Percentiles rank a stretch among this genome's conserved stretches.
Evolutionary conservation across 768 basidiomycete genomes (phyloP).

Genomic region (Tricholoma furcatifolium): DNA sequence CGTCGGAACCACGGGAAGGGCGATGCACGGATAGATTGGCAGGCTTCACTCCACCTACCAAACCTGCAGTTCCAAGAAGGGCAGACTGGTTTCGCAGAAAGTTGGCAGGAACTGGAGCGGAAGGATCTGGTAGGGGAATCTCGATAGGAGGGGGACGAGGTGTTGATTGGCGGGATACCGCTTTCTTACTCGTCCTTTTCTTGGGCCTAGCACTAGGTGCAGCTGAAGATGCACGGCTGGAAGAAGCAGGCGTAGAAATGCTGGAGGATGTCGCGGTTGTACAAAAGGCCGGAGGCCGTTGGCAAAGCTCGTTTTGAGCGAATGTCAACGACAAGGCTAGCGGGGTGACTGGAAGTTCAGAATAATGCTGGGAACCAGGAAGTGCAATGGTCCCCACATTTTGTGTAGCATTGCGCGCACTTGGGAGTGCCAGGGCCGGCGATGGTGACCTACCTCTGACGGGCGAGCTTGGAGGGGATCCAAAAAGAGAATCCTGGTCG

Average conservation of each 20-base stretch:
- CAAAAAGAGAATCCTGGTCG: slow-evolving; percentile 77
- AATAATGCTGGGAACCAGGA: slow-evolving; percentile 89
- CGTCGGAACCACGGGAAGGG: slow-evolving; percentile 48
- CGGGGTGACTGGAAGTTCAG: slow-evolving; percentile 83
- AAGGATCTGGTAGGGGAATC: slow-evolving; percentile 62
- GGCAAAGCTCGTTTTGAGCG: slow-evolving; percentile 27
- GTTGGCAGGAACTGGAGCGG: slow-evolving; percentile 59
- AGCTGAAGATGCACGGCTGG: slow-evolving; percentile 22
- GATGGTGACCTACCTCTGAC: slow-evolving; percentile 73
- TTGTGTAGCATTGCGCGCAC: slow-evolving; percentile 53
- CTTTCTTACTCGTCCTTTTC: slow-evolving; percentile 34
- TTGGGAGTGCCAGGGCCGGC: slow-evolving; percentile 58
- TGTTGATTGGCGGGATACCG: slow-evolving; percentile 37
- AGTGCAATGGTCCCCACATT: slow-evolving; percentile 99
- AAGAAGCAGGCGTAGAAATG: slow-evolving; percentile 9
- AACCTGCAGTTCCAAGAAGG: slow-evolving; percentile 69
- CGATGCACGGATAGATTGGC: slow-evolving; percentile 42
- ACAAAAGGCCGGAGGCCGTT: slow-evolving; percentile 37
- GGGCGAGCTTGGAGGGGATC: slow-evolving; percentile 74
- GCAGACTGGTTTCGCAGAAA: slow-evolving; percentile 74
- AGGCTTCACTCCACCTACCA: slow-evolving; percentile 66
- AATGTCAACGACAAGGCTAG: slow-evolving; percentile 63
- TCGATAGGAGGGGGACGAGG: slow-evolving; percentile 51
- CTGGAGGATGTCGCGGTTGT: slow-evolving; percentile 5
- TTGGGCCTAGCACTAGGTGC: slow-evolving; percentile 22